A percentile compares a stretch with the other conserved stretches of the same genome.
Evolutionary conservation across 2,329 filamentous ascomycete genomes (phyloP).

Genomic region (Colletotrichum sublineola): DNA sequence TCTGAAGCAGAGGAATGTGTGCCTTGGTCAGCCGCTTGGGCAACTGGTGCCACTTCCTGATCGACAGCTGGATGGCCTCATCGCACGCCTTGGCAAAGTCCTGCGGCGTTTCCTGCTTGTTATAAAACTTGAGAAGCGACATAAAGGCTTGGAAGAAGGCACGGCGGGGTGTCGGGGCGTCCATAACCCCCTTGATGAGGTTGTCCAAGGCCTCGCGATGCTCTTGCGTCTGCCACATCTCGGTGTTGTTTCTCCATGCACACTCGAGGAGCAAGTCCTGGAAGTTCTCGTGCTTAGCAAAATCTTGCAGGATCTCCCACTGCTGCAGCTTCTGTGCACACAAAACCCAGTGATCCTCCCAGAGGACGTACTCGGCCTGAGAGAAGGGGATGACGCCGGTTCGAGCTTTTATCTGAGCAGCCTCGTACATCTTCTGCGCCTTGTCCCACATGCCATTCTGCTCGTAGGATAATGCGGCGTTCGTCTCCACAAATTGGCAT

Average conservation of each 20-base stretch:
- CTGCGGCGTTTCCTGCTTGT: constrained; percentile 81
- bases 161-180: constrained; percentile 92
- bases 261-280: constrained; percentile 96
- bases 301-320: constrained; percentile 98
- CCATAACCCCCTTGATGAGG: constrained; percentile 96
- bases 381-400: constrained; percentile 97
- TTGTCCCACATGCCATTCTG: constrained; percentile 99
- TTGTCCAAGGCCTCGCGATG: constrained; percentile 91
- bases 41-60: constrained; percentile 99
- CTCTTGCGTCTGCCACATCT: constrained; percentile 91
- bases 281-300: constrained; percentile 98
- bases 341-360: constrained; percentile 99
- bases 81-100: constrained; percentile 95
- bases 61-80: constrained; percentile 96
- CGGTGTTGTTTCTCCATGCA: constrained; percentile 93
- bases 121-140: constrained; percentile 93
- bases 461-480: constrained; percentile 96
- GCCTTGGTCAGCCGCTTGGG: constrained; percentile 93
- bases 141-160: constrained; percentile 99
- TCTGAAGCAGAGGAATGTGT: constrained; percentile 93
- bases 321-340: constrained; percentile 99
- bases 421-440: constrained; percentile 96
- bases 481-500: constrained; percentile 97
- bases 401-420: constrained; percentile 95
- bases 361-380: constrained; percentile 97